Evolutionary conservation across 306 rosid genomes (phyloP).

Genomic region (Abrus precatorius): DNA sequence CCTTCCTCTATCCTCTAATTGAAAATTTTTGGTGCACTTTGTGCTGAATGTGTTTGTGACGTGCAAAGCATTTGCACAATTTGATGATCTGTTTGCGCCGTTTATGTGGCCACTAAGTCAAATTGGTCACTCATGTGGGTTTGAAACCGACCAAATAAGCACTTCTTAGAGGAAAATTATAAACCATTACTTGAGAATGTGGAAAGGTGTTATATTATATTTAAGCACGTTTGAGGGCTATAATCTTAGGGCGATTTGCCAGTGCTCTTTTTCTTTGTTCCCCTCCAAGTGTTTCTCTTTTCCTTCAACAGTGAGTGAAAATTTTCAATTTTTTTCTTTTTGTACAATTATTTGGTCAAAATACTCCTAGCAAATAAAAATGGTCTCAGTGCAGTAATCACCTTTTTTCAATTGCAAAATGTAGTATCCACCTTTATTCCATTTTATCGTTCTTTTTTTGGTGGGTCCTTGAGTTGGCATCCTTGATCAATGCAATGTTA

Average conservation of each 20-base stretch:
- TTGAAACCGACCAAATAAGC: conserved; percentile 41
- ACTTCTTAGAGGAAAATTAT: not conserved
- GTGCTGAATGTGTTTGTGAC: not conserved
- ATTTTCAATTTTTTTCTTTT: not conserved
- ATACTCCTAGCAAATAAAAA: conserved; percentile 30
- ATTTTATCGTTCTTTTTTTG: conserved; percentile 4
- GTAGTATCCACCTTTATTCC: conserved; percentile 19
- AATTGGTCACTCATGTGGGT: conserved; percentile 32
- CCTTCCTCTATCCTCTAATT: conserved; percentile 31
- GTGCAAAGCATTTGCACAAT: conserved; percentile 31
- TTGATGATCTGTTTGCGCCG: not conserved
- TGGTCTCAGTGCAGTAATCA: not conserved
- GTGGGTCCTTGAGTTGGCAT: conserved; percentile 29
- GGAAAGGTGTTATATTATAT: not conserved
- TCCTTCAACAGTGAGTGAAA: not conserved
- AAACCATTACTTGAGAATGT: conserved; percentile 23
- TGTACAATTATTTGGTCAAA: conserved; percentile 41
- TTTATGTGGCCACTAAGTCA: conserved; percentile 32
- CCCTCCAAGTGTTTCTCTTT: not conserved
- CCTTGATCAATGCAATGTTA: conserved; percentile 22
- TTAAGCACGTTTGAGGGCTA: conserved; percentile 39
- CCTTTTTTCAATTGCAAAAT: too few relatives aligned
- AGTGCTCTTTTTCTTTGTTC: not conserved
- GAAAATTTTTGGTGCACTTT: conserved; percentile 6
- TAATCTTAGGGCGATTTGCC: not conserved